Evolutionary conservation across 2,329 filamentous ascomycete genomes (phyloP).

Genomic region (Davidsoniella neocaledoniae): DNA sequence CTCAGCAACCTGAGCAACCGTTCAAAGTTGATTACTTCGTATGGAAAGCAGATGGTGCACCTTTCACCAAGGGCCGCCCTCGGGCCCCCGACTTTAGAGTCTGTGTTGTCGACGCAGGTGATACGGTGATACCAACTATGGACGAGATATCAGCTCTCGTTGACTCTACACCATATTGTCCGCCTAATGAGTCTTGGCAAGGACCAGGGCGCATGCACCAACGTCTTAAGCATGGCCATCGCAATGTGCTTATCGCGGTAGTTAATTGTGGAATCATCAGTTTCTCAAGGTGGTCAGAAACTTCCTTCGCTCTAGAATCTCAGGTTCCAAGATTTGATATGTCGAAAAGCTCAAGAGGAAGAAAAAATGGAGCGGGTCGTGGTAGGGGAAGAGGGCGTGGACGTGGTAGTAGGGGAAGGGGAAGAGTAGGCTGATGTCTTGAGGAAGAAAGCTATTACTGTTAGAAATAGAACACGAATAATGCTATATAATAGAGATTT

Average conservation of each 20-base stretch:
- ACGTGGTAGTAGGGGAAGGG: constrained; percentile 24
- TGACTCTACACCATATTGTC: constrained; percentile 44
- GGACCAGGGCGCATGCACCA: constrained; percentile 45
- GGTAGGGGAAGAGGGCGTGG: constrained; percentile 25
- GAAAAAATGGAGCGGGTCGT: constrained; percentile 23
- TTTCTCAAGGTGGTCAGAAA: constrained; percentile 67
- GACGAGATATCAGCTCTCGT: constrained; percentile 56
- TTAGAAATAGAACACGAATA: no score
- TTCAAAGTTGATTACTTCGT: constrained; percentile 66
- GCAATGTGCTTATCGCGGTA: constrained; percentile 71
- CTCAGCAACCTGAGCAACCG: constrained; percentile 25
- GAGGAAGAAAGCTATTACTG: neutral
- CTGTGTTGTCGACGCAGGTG: constrained; percentile 61
- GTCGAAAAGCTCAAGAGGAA: constrained; percentile 20
- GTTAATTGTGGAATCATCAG: constrained; percentile 84
- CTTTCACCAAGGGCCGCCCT: constrained; percentile 66
- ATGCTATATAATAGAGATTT: no score
- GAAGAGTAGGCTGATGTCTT: constrained; percentile 1
- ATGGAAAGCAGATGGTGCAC: constrained; percentile 47
- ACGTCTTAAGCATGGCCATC: constrained; percentile 66
- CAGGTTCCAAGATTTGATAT: constrained; percentile 41
- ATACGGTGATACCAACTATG: constrained; percentile 54
- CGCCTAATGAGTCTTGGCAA: constrained; percentile 18
- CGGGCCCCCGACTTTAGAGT: constrained; percentile 70
- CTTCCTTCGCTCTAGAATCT: constrained; percentile 59